A percentile compares a stretch with the other conserved stretches of the same genome.
These are phyloP conservation scores for Acephala macrosclerotiorum DNA, from an alignment of 2,329 filamentous ascomycete genomes.

Conservation along the genomic window DNA sequence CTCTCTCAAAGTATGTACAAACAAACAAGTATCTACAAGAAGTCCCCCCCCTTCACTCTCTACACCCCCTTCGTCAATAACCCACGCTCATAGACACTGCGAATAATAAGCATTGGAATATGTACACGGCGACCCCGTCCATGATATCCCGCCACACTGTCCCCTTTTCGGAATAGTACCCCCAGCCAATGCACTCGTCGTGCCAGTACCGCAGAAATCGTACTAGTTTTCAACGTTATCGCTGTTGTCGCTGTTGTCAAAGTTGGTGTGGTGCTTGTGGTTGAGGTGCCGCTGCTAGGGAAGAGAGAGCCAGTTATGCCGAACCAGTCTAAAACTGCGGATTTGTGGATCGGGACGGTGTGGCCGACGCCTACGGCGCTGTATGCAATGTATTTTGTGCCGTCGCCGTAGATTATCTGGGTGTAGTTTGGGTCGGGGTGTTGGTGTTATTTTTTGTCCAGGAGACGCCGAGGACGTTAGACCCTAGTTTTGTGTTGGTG, in stretches of 20 bases:
- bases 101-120: neutral
- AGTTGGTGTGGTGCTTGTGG: too few species aligned
- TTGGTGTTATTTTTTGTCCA: constrained; percentile 4
- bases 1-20: neutral
- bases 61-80: neutral
- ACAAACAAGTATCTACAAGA: neutral
- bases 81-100: neutral
- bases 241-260: too few species aligned
- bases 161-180: too few species aligned
- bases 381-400: neutral
- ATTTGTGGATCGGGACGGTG: neutral
- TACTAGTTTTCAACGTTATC: too few species aligned
- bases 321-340: neutral
- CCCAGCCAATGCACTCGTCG: too few species aligned
- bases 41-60: neutral
- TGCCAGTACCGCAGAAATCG: too few species aligned
- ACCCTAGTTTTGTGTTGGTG: constrained; percentile 37
- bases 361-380: constrained; percentile 1
- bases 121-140: too few species aligned
- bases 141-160: too few species aligned
- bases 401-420: neutral
- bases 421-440: neutral
- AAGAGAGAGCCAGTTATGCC: neutral
- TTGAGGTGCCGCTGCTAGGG: neutral
- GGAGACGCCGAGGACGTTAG: constrained; percentile 48